Evolutionary conservation across 148 eudicot genomes (phyloP), one percentile per base, ranked within the genome.

Genomic region (Diospyros lotus): DNA sequence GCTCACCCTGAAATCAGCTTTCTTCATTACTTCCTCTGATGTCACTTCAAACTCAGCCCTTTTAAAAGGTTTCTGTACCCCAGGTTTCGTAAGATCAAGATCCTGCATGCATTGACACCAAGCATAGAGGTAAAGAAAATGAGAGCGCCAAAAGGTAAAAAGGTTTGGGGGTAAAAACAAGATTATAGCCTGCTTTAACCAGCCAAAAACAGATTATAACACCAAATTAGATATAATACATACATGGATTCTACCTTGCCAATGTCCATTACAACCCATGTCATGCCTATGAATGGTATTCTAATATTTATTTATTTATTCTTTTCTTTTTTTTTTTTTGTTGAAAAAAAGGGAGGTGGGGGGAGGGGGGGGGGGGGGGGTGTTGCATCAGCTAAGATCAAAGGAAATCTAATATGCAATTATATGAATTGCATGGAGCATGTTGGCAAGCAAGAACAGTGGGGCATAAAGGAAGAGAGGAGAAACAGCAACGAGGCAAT

Each of bases 1-100:
- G 84, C 88, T 78, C 62, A 92, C 97, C 94, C 97, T 89, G 82
- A 95, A 95, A 88, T 95, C 97, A 65, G 98, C 98, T 83, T 86
- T 84, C 63, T 59, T 79, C 63, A 95, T 78, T 76, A 84, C 98
- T 81, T 95, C 98, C 82, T 82, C 86, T 38, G 96, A 81, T 45
- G 97, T 90, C 43, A 86, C 88, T 82, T 89, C 86, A 78, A 95
- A 95, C 66, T 95, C 97, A 5, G 3, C 0, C 79, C 86, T 84
- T 81, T 69, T 87, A 50, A 0, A 12, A 69, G 91, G 86, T 73
- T 82, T 90, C 63, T 85, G 89, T 9, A 86, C 84, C 39, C 86
- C 91, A 62, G 92, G 96, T 76, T 81, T 95, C 78, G 75, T 87
- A 18, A 95, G 83, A 82, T 95, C 87, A 64, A 95, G 90, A 80